A percentile compares a stretch with the other conserved stretches of the same genome.
These are phyloP conservation scores for Yamadazyma oceani DNA, from an alignment of 1,139 yeast species.

Conservation along the genomic window DNA sequence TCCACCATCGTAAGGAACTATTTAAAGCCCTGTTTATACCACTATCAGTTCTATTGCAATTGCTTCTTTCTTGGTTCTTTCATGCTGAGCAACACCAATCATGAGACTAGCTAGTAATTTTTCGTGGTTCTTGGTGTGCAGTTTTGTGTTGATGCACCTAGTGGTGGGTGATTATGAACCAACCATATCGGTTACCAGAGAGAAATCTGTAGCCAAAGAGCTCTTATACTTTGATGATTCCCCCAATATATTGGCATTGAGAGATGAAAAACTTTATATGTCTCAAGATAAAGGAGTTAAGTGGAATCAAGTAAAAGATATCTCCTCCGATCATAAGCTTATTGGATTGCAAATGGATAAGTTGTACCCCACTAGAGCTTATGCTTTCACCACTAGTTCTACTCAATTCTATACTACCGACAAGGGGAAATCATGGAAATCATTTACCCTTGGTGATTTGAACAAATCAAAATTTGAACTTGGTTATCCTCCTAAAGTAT, in stretches of 20 bases:
- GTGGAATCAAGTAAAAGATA: conserved; percentile 43
- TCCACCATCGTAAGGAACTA: too few relatives aligned
- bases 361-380: conserved; percentile 48
- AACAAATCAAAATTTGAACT: conserved; percentile 13
- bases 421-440: conserved; percentile 57
- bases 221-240: conserved; percentile 58
- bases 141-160: not conserved
- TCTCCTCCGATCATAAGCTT: conserved; percentile 25
- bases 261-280: conserved; percentile 29
- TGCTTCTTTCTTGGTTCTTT: too few relatives aligned
- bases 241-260: conserved; percentile 42
- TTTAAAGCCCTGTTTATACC: too few relatives aligned
- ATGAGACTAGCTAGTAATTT: too few relatives aligned
- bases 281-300: conserved; percentile 61
- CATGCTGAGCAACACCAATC: too few relatives aligned
- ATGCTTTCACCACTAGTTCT: conserved; percentile 41
- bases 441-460: conserved; percentile 28
- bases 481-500: conserved; percentile 20
- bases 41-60: too few relatives aligned
- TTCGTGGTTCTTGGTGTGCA: not conserved
- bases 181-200: conserved; percentile 15
- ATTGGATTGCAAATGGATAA: conserved; percentile 43
- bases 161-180: conserved; percentile 23
- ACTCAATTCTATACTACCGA: conserved; percentile 56
- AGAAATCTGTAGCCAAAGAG: conserved; percentile 16